Evolutionary conservation across 352 stramenopile species (phyloP), one percentile per base, ranked within the genome.

Genomic region (Pythium scleroteichum): DNA sequence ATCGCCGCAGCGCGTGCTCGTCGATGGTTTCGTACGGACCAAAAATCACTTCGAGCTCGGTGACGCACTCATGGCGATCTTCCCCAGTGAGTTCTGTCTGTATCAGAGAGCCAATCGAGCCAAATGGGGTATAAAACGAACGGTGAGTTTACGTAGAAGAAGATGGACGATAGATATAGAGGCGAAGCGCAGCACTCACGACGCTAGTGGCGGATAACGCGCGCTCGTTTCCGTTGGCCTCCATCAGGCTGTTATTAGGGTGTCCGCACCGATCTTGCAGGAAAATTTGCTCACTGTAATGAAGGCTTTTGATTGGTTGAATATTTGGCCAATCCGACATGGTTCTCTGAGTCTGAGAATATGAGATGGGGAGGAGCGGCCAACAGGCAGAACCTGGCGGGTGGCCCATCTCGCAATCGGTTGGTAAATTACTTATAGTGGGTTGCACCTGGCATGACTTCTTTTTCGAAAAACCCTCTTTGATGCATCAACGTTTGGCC

Each of bases 11-110:
- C 17, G 78, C 78, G 13, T 60, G 44, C 16, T 27, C 24, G 8
- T 79, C 72, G 41, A 94, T 67, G 17, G 72, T 69, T 29, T 84
- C 62, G 16, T 86, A 87, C 20, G 26, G 50, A 4, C 73, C 80
- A 53, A 97, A 96, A 62, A 96, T 94, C 35, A 96, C 72, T 69
- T 96, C 85, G 49, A 96, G 59, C 26, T 94, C 76, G 38, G 81
- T 63, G 23, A 97, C 48, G 12, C 64, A 58, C 19, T 80, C 78
- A 48, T 93, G 82, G 23, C 90, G 76, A 13, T 66, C 55, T 73
- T 90, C 76, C 38, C 84, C 85, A 5, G 75, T 85, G 16, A 61
- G 51, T 39, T 85, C 76, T 6, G 73, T 87, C 81, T 88, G 48
- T 23, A 56, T 10, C 22, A 35, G 10, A 48, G 5, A 19, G 29